Evolutionary conservation across 2,329 filamentous ascomycete genomes (phyloP).

Genomic region (Canariomyces notabilis): DNA sequence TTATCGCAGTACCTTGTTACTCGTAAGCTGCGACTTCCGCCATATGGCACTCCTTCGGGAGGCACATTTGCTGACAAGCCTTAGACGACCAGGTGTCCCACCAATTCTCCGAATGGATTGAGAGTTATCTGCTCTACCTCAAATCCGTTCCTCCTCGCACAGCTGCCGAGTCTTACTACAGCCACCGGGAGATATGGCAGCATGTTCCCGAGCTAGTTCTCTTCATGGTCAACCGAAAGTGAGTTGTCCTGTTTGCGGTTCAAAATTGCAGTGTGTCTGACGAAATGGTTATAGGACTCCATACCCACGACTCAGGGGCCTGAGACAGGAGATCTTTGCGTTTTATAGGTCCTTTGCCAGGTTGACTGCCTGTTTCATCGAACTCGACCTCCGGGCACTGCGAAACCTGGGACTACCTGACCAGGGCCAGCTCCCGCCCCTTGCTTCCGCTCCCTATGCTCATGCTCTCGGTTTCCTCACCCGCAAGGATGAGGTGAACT

Average conservation of each 20-base stretch:
- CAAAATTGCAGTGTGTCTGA: not conserved
- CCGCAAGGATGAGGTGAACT: constrained; percentile 30
- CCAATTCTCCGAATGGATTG: constrained; percentile 47
- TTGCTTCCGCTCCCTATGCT: constrained; percentile 44
- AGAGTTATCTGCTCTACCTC: constrained; percentile 41
- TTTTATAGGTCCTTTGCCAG: constrained; percentile 42
- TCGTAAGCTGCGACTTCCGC: constrained; percentile 16
- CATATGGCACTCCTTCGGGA: not conserved
- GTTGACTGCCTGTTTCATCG: constrained; percentile 48
- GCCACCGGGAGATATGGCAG: constrained; percentile 48
- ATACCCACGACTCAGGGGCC: constrained; percentile 21
- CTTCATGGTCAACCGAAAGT: constrained; percentile 25
- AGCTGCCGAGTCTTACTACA: constrained; percentile 40
- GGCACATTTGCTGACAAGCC: constrained; percentile 25
- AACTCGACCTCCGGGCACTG: constrained; percentile 42
- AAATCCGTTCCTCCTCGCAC: constrained; percentile 30
- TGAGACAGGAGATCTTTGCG: constrained; percentile 32
- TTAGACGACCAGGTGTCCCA: constrained; percentile 42
- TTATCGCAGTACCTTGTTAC: constrained; percentile 25
- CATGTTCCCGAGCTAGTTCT: constrained; percentile 47
- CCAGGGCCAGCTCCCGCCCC: constrained; percentile 33
- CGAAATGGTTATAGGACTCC: constrained; percentile 23
- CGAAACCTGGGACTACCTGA: constrained; percentile 23
- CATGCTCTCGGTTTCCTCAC: constrained; percentile 38
- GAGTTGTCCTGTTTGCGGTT: constrained; percentile 1